Evolutionary conservation across 2,329 filamentous ascomycete species (phyloP), one percentile per base, ranked within the genome.

Genomic region (Sphaerostilbella broomeana): DNA sequence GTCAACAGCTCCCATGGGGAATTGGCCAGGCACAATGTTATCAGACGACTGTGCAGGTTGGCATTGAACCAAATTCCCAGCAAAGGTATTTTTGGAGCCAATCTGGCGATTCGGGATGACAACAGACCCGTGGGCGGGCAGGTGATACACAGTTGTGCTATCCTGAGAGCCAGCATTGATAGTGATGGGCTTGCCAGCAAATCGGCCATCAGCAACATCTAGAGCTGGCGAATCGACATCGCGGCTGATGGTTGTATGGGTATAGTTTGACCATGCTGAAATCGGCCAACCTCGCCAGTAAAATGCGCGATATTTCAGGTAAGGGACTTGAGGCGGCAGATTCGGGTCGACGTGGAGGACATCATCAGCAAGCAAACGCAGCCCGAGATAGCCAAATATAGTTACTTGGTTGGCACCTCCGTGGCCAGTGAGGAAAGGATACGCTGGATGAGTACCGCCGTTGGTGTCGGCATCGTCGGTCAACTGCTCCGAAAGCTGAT

Each of bases 371-470:
- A 73, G 66, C 3, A 81, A 61, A 7, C 77, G 72, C 3, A 84
- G 64, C 2, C 81, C 81, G 2, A 85, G 69, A 51, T 81, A 85
- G 1, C 81, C 81, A 47, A 78, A 83, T 4, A 81, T 64, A 1
- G 70, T 71, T 9, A 84, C 75, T 53, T 84, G 80, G 46, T 82
- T 72, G n/a, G 77, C 73, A 30, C 81, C 81, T 12, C 81, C 82
- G 53, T 82, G 76, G 7, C 81, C 81, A 0, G 81, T 86, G 21
- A 85, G 60, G 63, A 86, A 86, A 0, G 81, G 81, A 50, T 73
- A 86, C 0, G 81, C 81, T 0, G 81, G 79, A 21, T 53, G 47
- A 1, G 51, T 53, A 4, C 46, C 51, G 13, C 51, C 51, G 44
- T 84, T 77, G 1, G 77, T 79, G 22, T 77, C 77, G 33, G 65